These are phyloP conservation scores for Fraxinus greggii DNA, from an alignment of 305 asterid species.

Conservation along the genomic window DNA sequence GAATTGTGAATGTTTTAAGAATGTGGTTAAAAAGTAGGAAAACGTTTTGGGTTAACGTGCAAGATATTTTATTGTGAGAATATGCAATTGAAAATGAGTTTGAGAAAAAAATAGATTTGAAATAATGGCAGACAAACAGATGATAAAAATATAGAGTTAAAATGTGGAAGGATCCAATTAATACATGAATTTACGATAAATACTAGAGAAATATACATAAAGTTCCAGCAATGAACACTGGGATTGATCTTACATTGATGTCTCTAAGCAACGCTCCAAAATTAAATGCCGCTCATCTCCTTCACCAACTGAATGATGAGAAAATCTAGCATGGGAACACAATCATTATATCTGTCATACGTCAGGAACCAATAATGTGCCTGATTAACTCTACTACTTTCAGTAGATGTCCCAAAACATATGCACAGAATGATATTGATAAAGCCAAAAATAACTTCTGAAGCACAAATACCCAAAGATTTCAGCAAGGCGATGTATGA, in stretches of 20 bases:
- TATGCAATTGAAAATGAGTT: no score
- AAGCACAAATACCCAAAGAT: slow-evolving; percentile 64
- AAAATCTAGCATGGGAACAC: slow-evolving; percentile 52
- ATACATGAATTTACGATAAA: neutral
- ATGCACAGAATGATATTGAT: slow-evolving; percentile 7
- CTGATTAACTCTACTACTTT: neutral
- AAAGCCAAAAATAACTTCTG: neutral
- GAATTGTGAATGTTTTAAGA: no score
- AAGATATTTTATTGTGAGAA: no score
- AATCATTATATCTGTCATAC: slow-evolving; percentile 23
- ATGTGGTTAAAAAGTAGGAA: no score
- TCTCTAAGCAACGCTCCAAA: slow-evolving; percentile 77
- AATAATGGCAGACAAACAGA: no score
- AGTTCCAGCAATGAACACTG: slow-evolving; percentile 14
- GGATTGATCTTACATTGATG: slow-evolving; percentile 62
- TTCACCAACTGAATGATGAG: slow-evolving; percentile 88
- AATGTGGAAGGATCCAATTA: neutral
- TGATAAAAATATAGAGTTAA: neutral
- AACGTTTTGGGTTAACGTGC: no score
- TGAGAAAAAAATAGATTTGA: no score
- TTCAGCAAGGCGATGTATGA: slow-evolving; percentile 89
- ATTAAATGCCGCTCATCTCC: slow-evolving; percentile 81
- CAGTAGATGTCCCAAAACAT: slow-evolving; percentile 11
- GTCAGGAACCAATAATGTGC: neutral
- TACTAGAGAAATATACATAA: slow-evolving; percentile 13